Evolutionary conservation across 805 yeast genomes (phyloP).

Genomic region (Saccharomycopsis schoenii): DNA sequence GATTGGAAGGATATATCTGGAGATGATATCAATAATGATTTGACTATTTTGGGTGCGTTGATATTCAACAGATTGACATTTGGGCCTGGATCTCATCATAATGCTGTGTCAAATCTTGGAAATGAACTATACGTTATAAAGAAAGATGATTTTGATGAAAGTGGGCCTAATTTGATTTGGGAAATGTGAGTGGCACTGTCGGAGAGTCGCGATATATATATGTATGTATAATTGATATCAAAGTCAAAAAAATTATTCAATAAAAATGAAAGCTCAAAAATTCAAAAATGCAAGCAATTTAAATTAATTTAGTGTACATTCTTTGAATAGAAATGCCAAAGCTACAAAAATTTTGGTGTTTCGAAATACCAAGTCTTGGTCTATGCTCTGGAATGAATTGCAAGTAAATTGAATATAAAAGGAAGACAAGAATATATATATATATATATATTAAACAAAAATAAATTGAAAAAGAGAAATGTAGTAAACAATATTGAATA

Average conservation of each 20-base stretch:
- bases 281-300: background rate
- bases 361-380: too few species aligned
- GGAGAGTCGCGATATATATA: background rate
- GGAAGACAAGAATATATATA: too few species aligned
- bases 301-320: too few species aligned
- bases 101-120: conserved; percentile 14
- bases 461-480: background rate
- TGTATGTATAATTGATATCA: too few species aligned
- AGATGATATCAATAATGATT: conserved; percentile 19
- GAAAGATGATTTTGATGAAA: conserved; percentile 18
- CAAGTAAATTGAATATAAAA: too few species aligned
- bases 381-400: too few species aligned
- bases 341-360: too few species aligned
- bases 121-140: conserved; percentile 16
- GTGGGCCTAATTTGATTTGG: conserved; percentile 19
- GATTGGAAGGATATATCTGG: conserved; percentile 67
- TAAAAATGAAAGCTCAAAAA: background rate
- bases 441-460: too few species aligned
- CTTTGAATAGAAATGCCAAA: too few species aligned
- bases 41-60: conserved; percentile 16
- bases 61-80: conserved; percentile 10
- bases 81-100: conserved; percentile 14
- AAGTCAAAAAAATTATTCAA: too few species aligned
- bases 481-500: background rate
- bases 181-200: conserved; percentile 5